Conservation (phyloP, 768 basidiomycete genomes). For the Lentinula sp. region DNA sequence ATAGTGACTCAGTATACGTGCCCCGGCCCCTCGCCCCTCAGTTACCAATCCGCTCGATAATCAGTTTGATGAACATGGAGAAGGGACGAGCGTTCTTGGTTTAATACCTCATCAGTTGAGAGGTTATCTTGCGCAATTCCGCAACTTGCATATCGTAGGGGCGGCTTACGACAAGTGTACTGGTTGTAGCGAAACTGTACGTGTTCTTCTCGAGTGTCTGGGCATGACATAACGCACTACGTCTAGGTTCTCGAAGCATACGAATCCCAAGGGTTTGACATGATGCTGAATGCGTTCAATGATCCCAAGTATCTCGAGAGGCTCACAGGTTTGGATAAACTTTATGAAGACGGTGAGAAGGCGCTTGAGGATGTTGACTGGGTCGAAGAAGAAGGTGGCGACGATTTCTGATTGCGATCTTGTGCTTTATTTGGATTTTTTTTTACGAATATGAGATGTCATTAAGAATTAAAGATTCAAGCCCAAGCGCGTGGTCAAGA, state of each 20-base stretch:
- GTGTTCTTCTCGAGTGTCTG: conserved; percentile 13
- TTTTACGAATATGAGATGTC: background rate
- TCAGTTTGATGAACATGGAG: conserved; percentile 19
- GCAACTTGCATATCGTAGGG: conserved; percentile 78
- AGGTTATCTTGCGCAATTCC: conserved; percentile 84
- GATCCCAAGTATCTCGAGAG: conserved; percentile 69
- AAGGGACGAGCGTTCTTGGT: conserved; percentile 61
- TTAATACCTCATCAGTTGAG: conserved; percentile 92
- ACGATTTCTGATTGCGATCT: conserved; percentile 16
- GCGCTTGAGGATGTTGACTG: conserved; percentile 69
- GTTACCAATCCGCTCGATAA: conserved; percentile 18
- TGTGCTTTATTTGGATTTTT: background rate
- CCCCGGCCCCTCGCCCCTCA: conserved; percentile 63
- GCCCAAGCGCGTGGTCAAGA: no score
- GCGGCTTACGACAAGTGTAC: conserved; percentile 86
- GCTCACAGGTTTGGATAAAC: conserved; percentile 72
- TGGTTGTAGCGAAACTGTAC: conserved; percentile 78
- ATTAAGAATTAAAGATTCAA: background rate
- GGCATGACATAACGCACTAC: background rate
- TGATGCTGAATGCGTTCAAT: conserved; percentile 79
- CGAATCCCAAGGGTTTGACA: conserved; percentile 68
- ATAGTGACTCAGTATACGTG: conserved; percentile 40
- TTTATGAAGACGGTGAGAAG: conserved; percentile 71
- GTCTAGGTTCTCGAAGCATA: conserved; percentile 76
- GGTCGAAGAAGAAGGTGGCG: conserved; percentile 54